Conservation (phyloP, 495 filamentous ascomycete genomes). For the Xylaria telfairii region DNA sequence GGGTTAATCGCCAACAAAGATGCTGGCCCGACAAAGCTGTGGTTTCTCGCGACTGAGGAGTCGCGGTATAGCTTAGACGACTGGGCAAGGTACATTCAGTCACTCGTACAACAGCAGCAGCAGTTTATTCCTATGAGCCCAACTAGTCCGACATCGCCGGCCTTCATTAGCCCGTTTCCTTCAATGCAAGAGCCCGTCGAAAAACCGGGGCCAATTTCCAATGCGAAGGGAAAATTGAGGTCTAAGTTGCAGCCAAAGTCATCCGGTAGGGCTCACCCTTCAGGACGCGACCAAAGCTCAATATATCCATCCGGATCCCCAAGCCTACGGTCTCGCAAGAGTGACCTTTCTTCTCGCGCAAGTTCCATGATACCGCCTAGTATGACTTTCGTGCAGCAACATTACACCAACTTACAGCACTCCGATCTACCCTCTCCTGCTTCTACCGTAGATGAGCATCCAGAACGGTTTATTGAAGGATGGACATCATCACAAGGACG, state of each 20-base stretch:
- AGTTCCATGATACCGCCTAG: constrained; percentile 51
- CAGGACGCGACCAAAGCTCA: constrained; percentile 47
- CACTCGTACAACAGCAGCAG: constrained; percentile 44
- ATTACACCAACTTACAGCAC: constrained; percentile 50
- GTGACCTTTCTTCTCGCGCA: constrained; percentile 58
- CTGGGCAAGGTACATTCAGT: constrained; percentile 54
- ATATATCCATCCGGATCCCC: constrained; percentile 53
- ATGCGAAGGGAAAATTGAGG: constrained; percentile 38
- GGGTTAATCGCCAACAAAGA: constrained; percentile 53
- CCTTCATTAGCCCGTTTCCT: constrained; percentile 53
- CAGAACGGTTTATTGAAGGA: constrained; percentile 61
- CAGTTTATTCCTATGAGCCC: constrained; percentile 47
- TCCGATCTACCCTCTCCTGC: constrained; percentile 60
- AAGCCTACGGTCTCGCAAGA: constrained; percentile 59
- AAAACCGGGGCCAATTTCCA: constrained; percentile 38
- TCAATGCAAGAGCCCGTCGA: constrained; percentile 41
- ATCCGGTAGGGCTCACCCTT: constrained; percentile 40
- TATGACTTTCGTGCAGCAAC: constrained; percentile 44
- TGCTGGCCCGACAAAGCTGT: constrained; percentile 46
- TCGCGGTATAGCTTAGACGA: constrained; percentile 48
- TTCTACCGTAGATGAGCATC: constrained; percentile 56
- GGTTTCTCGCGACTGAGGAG: constrained; percentile 51
- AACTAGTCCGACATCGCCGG: constrained; percentile 50
- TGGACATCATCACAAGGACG: constrained; percentile 64
- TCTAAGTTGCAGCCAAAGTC: constrained; percentile 39